phyloP scores from a whole-genome alignment of 2,329 filamentous ascomycete genomes.

The Trichophyton simii region DNA sequence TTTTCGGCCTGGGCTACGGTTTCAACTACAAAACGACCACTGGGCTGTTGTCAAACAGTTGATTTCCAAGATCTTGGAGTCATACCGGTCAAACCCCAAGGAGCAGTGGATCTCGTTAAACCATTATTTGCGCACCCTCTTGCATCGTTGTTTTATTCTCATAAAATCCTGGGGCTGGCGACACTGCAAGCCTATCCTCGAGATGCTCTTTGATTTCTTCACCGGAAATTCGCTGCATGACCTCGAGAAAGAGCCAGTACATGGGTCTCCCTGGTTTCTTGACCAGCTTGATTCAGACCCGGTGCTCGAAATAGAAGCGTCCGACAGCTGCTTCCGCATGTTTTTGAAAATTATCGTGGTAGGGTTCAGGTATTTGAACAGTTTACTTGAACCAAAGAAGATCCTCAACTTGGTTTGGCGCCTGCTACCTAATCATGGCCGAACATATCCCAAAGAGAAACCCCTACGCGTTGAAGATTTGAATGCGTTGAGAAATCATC shows the following conservation, averaged over 20 bases:
- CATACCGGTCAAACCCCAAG: slow-evolving; percentile 34
- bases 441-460: slow-evolving; percentile 48
- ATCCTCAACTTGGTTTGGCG: slow-evolving; percentile 46
- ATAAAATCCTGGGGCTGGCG: slow-evolving; percentile 46
- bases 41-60: slow-evolving; percentile 40
- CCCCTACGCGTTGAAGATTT: slow-evolving; percentile 41
- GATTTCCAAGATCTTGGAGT: slow-evolving; percentile 35
- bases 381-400: slow-evolving; percentile 40
- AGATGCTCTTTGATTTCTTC: slow-evolving; percentile 48
- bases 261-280: slow-evolving; percentile 43
- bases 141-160: slow-evolving; percentile 42
- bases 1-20: slow-evolving; percentile 29
- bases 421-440: slow-evolving; percentile 47
- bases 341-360: slow-evolving; percentile 45
- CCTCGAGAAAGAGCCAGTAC: slow-evolving; percentile 40
- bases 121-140: slow-evolving; percentile 40
- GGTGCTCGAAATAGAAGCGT: slow-evolving; percentile 31
- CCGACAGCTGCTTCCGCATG: slow-evolving; percentile 46
- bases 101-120: slow-evolving; percentile 38
- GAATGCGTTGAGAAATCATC: slow-evolving; percentile 48
- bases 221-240: slow-evolving; percentile 41
- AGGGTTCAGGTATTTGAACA: slow-evolving; percentile 37
- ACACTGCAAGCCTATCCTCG: slow-evolving; percentile 42
- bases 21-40: slow-evolving; percentile 31
- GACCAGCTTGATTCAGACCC: slow-evolving; percentile 36